Base-by-base conservation (phyloP, 495 filamentous ascomycete genomes). In the Trichocladium uniseriatum region DNA sequence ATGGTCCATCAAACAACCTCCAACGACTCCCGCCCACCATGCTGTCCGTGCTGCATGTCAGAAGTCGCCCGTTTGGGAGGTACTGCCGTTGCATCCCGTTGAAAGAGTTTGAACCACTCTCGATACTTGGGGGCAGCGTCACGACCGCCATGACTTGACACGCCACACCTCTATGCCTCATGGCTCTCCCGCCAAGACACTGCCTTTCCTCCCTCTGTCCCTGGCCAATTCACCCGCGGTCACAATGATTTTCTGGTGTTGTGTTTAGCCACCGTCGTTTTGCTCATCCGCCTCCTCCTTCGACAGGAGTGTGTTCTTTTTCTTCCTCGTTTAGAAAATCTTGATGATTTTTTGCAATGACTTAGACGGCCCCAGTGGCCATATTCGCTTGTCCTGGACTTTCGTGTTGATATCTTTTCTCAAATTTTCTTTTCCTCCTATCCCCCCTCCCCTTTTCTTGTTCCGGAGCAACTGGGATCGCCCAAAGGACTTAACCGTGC, bases 381-480 rank as follows among this genome's bases (percentile, higher is more conserved):
- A 32, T 49, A 21, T 53, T 59, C 46, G 16, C 52, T 63, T 65
- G 59, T 69, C 52, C 62, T 54, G 53, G 31, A 27, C 56, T 58
- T 57, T 49, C 63, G 44, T 60, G 42, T 50, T 52, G 54, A 60
- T 60, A 39, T 52, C 59, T 63, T 49, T 41, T 48, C 6, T 35
- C 29, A 19, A 18, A 31, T 48, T 36, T 22, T 34, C 37, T 51
- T 49, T 39, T 32, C 31, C 3, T 32, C 7, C 13, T 32, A 11
- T 39, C 20, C 29, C 38, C 51, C 31, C 3, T 32, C 7, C 13
- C 11, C 2, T 39, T 24, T 34, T 36, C 51, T 48, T 39, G 24
- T 50, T 52, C 43, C 28, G 43, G 52, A 56, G 67, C 69, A 67
- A 69, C 71, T 69, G 66, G 69, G 61, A 55, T 69, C 71, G 68